Evolutionary conservation across 306 rosid species (phyloP).

Genomic region (Potentilla sterilis): DNA sequence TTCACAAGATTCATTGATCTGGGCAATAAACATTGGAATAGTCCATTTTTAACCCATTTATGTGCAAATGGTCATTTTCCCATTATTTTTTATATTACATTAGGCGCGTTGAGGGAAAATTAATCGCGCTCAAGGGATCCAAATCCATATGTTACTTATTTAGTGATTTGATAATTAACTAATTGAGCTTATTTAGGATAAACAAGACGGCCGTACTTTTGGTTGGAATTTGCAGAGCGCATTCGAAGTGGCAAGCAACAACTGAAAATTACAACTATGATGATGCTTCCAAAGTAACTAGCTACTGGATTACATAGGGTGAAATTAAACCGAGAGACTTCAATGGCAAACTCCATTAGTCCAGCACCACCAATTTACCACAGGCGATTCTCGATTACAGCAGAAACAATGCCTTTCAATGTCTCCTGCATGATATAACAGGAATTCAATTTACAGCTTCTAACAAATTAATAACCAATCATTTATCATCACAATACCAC

Average conservation of each 20-base stretch:
- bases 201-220: background rate
- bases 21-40: too few relatives aligned
- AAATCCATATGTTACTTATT: too few relatives aligned
- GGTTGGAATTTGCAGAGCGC: background rate
- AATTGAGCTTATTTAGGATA: too few relatives aligned
- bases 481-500: background rate
- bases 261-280: background rate
- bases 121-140: too few relatives aligned
- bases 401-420: constrained; percentile 63
- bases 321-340: background rate
- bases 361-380: constrained; percentile 39
- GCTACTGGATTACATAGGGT: background rate
- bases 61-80: too few relatives aligned
- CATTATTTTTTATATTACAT: too few relatives aligned
- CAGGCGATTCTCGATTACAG: constrained; percentile 58
- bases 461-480: background rate
- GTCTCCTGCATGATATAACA: constrained; percentile 62
- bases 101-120: too few relatives aligned
- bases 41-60: too few relatives aligned
- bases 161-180: too few relatives aligned
- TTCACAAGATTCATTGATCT: too few relatives aligned
- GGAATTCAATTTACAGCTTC: constrained; percentile 8
- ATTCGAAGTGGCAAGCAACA: background rate
- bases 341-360: background rate
- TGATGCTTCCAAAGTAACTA: background rate